Evolutionary conservation across 2,329 filamentous ascomycete genomes (phyloP), one percentile per base, ranked within the genome.

Genomic region (Aureobasidium sp.): DNA sequence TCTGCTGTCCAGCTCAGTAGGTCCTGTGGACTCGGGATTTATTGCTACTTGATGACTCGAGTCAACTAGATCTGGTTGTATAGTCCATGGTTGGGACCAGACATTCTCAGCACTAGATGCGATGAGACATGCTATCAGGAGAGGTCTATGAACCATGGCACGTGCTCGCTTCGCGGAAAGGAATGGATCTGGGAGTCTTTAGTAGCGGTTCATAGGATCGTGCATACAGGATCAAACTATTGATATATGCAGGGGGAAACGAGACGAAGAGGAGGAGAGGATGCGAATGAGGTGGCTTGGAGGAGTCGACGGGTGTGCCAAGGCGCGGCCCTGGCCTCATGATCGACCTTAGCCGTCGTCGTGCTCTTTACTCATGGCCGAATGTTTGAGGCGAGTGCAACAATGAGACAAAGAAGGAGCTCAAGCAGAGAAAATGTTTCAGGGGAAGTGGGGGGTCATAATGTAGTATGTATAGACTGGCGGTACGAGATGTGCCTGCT

Each of bases 331-430:
- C 54, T 44, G 42, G n/a, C 41, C 54, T 42, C 37, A 48, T 58
- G 54, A 58, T 58, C 54, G 54, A 21, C 54, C 34, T 39, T 58
- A 58, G 41, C 54, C 54, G 32, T 58, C 27, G 42, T 58, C 25
- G 37, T 41, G 37, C 50, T 29, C 32, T 47, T 9, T 58, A 25
- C 25, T 10, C 29, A 57, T 57, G 53, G 36, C 30, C 10, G 36
- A 32, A 30, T 16, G 52, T 42, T 42, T 54, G 15, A 44, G 52
- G 7, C 25, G 11, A 21, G 53, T 36, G 30, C 39, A 10, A 37
- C 27, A 3, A 21, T 10, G 11, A 9, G 37, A 39, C 49, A 52
- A 49, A 52, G 30, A 37, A 52, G 25, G 27, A 27, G 10, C 5
- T 29, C 6, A 5, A 15, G 11, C 21, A 27, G 21, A 36, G n/a